These are phyloP conservation scores for Lavandula angustifolia DNA, from an alignment of 257 asterid genomes.

Conservation along the genomic window DNA sequence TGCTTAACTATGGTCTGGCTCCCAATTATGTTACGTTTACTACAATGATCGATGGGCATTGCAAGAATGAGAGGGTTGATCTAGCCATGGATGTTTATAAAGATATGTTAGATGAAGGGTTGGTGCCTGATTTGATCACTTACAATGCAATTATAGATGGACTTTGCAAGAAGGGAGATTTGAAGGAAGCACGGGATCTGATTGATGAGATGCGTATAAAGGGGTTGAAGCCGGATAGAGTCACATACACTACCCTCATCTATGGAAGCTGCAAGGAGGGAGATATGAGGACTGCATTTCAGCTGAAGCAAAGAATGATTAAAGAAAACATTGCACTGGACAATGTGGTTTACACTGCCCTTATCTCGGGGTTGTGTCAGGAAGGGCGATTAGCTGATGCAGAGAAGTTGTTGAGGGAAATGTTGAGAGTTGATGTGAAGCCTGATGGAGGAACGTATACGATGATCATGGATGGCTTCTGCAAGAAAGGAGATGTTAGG, in stretches of 20 bases:
- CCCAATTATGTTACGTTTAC: constrained; percentile 78
- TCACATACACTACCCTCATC: constrained; percentile 74
- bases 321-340: constrained; percentile 61
- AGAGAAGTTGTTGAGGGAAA: constrained; percentile 59
- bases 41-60: constrained; percentile 78
- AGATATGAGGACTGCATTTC: constrained; percentile 60
- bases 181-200: constrained; percentile 54
- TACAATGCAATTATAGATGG: constrained; percentile 73
- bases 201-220: constrained; percentile 55
- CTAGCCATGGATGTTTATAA: constrained; percentile 62
- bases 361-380: constrained; percentile 70
- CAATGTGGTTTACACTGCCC: constrained; percentile 66
- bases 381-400: constrained; percentile 59
- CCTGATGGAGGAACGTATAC: constrained; percentile 66
- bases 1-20: constrained; percentile 57
- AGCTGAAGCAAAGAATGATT: constrained; percentile 51
- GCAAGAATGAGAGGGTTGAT: constrained; percentile 64
- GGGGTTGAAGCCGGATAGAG: constrained; percentile 83
- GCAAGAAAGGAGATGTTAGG: constrained; percentile 75
- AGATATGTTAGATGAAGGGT: constrained; percentile 53
- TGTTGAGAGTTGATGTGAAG: constrained; percentile 53
- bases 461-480: constrained; percentile 68
- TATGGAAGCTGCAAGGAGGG: constrained; percentile 77
- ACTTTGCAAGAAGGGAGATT: constrained; percentile 69
- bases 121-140: constrained; percentile 72